Conservation (phyloP, 495 filamentous ascomycete genomes). For the Terfezia claveryi region DNA sequence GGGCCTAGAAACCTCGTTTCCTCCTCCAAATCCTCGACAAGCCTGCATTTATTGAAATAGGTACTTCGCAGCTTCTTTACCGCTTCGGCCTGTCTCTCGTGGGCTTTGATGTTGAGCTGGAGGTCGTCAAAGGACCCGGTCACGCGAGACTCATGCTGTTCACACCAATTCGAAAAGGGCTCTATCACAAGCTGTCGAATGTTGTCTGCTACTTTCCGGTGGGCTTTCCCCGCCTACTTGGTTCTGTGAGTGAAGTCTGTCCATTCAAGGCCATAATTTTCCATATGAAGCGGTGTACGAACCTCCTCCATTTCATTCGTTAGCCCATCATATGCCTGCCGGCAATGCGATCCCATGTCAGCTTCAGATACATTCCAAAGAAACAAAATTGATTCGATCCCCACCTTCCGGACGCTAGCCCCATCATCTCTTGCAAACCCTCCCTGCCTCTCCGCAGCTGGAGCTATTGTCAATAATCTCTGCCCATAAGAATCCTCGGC, state of each 20-base stretch:
- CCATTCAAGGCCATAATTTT: not conserved
- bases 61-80: constrained; percentile 82
- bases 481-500: constrained; percentile 78
- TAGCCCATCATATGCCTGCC: constrained; percentile 82
- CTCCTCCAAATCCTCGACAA: constrained; percentile 90
- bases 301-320: constrained; percentile 77
- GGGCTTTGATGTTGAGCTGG: constrained; percentile 65
- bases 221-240: constrained; percentile 48
- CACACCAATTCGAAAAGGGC: constrained; percentile 87
- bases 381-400: constrained; percentile 6
- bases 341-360: not conserved
- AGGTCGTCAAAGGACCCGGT: constrained; percentile 88
- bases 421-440: constrained; percentile 89
- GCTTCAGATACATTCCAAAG: not conserved
- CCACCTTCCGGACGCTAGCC: constrained; percentile 81
- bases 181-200: constrained; percentile 88
- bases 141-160: constrained; percentile 73
- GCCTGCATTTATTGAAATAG: constrained; percentile 96
- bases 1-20: constrained; percentile 78
- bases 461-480: constrained; percentile 62
- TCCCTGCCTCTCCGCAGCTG: constrained; percentile 57
- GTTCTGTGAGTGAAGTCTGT: not conserved
- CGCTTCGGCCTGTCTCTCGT: constrained; percentile 73
- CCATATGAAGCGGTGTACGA: constrained; percentile 2
- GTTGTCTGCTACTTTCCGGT: constrained; percentile 85